Evolutionary conservation across 306 rosid genomes (phyloP).

Genomic region (Medicago arabica): DNA sequence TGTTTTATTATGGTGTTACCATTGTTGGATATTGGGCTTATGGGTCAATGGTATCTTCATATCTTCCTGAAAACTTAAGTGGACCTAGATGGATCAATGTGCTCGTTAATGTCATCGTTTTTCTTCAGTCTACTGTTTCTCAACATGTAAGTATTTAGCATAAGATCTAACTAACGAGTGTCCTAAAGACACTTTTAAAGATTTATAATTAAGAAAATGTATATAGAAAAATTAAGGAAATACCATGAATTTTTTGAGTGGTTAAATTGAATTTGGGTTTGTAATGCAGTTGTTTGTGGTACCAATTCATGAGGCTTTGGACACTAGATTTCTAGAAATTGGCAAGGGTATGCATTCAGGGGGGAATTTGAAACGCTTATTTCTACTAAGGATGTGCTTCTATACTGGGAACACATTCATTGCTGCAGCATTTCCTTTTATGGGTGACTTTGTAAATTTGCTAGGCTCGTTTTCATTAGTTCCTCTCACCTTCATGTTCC

Average conservation of each 20-base stretch:
- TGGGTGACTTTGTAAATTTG: constrained; percentile 66
- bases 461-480: constrained; percentile 58
- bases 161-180: too few species aligned
- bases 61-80: constrained; percentile 54
- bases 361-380: constrained; percentile 50
- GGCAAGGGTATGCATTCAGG: constrained; percentile 50
- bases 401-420: constrained; percentile 50
- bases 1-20: constrained; percentile 55
- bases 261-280: too few species aligned
- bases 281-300: constrained; percentile 52
- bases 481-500: constrained; percentile 65
- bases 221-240: too few species aligned
- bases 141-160: constrained; percentile 57
- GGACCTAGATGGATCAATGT: constrained; percentile 63
- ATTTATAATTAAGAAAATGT: too few species aligned
- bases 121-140: constrained; percentile 58
- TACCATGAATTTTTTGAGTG: too few species aligned
- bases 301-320: constrained; percentile 63
- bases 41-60: constrained; percentile 51
- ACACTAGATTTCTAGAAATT: constrained; percentile 53
- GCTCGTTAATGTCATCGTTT: constrained; percentile 48
- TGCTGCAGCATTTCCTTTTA: constrained; percentile 63
- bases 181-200: too few species aligned
- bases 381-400: constrained; percentile 47
- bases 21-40: constrained; percentile 68